Evolutionary conservation across 352 stramenopile species (phyloP).

Genomic region (Phytophthora meadii): DNA sequence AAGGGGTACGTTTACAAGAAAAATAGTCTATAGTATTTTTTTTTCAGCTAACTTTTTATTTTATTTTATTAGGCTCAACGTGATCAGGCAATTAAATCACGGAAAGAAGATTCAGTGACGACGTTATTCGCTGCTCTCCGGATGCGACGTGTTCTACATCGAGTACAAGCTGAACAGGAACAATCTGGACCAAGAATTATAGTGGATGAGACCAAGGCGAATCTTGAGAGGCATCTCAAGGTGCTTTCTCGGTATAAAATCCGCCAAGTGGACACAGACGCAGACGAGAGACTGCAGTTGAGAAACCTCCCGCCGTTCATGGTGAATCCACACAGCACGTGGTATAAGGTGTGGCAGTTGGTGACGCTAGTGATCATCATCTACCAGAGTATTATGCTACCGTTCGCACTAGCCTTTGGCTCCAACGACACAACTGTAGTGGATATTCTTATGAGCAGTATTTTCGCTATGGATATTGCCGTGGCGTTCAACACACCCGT

Average conservation of each 20-base stretch:
- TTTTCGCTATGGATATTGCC: conserved; percentile 76
- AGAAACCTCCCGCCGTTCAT: conserved; percentile 59
- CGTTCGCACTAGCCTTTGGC: conserved; percentile 70
- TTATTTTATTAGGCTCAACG: background rate
- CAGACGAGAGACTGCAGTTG: conserved; percentile 42
- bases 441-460: conserved; percentile 66
- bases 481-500: conserved; percentile 83
- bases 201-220: conserved; percentile 56
- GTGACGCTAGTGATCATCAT: conserved; percentile 76
- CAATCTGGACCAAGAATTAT: conserved; percentile 17
- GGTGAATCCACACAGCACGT: conserved; percentile 69
- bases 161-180: conserved; percentile 32
- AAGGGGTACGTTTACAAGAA: conserved; percentile 36
- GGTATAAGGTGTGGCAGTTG: conserved; percentile 84
- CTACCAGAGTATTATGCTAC: conserved; percentile 80
- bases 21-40: background rate
- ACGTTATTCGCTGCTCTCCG: conserved; percentile 70
- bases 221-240: conserved; percentile 73
- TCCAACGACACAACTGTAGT: conserved; percentile 52
- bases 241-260: conserved; percentile 83
- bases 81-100: conserved; percentile 1
- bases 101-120: conserved; percentile 44
- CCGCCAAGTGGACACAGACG: conserved; percentile 54
- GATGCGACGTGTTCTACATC: conserved; percentile 59
- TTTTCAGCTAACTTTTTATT: conserved; percentile 1